Evolutionary conservation across 192 early-diverging fungal genomes (phyloP).

Genomic region (Coemansia interrupta): DNA sequence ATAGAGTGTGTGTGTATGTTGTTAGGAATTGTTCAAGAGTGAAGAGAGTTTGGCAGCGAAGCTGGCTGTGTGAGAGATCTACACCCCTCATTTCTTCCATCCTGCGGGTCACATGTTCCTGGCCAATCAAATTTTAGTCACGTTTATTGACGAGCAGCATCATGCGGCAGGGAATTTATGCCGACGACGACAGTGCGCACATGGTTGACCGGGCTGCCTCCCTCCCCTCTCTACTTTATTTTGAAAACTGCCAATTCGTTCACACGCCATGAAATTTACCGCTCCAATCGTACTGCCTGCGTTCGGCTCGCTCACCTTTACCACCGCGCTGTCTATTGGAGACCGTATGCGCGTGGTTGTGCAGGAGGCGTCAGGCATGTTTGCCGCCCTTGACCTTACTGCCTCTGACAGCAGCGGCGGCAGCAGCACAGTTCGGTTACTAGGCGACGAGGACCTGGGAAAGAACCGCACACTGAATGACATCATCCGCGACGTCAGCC

Average conservation of each 20-base stretch:
- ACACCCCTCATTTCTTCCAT: neutral
- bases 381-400: constrained; percentile 15
- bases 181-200: constrained; percentile 1
- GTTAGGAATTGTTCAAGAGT: neutral
- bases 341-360: constrained; percentile 26
- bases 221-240: neutral
- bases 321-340: constrained; percentile 16
- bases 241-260: neutral
- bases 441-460: constrained; percentile 18
- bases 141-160: neutral
- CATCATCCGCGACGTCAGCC: constrained; percentile 47
- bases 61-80: neutral
- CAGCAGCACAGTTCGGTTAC: neutral
- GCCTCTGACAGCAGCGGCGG: neutral
- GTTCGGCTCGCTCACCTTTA: constrained; percentile 10
- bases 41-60: neutral
- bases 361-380: constrained; percentile 43
- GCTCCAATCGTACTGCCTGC: constrained; percentile 8
- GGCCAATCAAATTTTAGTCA: constrained; percentile 3
- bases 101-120: constrained; percentile 1
- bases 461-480: constrained; percentile 52
- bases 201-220: no score
- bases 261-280: constrained; percentile 15
- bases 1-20: neutral
- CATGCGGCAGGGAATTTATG: neutral